phyloP scores from a whole-genome alignment of 1,284 basidiomycete genomes.

The Coniferiporia sulphurascens region DNA sequence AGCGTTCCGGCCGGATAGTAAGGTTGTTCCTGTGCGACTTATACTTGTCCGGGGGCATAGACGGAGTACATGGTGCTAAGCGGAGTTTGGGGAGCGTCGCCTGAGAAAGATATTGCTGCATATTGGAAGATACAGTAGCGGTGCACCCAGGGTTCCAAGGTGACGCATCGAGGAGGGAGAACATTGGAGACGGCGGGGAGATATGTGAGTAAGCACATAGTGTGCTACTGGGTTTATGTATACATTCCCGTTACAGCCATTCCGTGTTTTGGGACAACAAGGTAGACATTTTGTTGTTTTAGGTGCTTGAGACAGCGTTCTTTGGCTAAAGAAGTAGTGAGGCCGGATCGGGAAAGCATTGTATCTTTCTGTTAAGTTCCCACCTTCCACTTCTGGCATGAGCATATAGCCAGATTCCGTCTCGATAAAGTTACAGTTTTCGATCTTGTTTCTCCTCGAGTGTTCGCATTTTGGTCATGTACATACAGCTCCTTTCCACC shows the following conservation, averaged over 20 bases:
- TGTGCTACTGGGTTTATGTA: background rate
- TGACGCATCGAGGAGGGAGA: background rate
- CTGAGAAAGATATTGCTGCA: slow-evolving; percentile 42
- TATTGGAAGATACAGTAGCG: slow-evolving; percentile 27
- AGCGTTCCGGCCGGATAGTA: slow-evolving; percentile 40
- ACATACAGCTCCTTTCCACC: background rate
- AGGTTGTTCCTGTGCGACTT: slow-evolving; percentile 42
- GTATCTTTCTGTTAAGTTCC: too few species aligned
- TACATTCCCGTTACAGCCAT: background rate
- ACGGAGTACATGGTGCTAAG: slow-evolving; percentile 31
- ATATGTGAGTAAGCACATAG: background rate
- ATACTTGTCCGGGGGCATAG: slow-evolving; percentile 37
- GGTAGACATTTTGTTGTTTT: too few species aligned
- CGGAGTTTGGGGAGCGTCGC: slow-evolving; percentile 46
- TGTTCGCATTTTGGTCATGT: background rate
- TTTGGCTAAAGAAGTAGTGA: too few species aligned
- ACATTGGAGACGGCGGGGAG: background rate
- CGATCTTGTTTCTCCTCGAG: background rate
- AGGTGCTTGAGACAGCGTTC: too few species aligned
- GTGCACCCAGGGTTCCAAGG: background rate
- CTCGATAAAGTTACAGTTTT: too few species aligned
- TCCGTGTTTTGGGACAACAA: background rate
- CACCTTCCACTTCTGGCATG: too few species aligned
- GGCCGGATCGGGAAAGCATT: too few species aligned
- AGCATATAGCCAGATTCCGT: too few species aligned